Evolutionary conservation across 1,284 basidiomycete species (phyloP).

Genomic region (Phellinidium pouzarii): DNA sequence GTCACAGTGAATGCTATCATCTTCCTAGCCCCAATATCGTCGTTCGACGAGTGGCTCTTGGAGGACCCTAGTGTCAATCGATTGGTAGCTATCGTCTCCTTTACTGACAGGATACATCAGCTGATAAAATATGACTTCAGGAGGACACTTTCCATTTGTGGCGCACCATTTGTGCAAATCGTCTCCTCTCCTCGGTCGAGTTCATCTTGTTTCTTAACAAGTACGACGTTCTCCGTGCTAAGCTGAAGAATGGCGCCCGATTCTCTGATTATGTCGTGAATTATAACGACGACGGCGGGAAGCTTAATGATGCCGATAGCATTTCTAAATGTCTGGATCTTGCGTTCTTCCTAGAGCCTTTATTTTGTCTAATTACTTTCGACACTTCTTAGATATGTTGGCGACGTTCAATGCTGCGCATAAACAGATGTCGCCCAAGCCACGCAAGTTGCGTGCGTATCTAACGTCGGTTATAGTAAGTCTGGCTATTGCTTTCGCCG

Average conservation of each 20-base stretch:
- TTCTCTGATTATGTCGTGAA: slow-evolving; percentile 23
- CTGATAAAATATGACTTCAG: slow-evolving; percentile 5
- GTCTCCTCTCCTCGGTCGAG: slow-evolving; percentile 21
- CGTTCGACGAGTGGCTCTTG: slow-evolving; percentile 54
- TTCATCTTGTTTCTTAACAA: slow-evolving; percentile 25
- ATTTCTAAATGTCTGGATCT: slow-evolving; percentile 23
- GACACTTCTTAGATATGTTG: slow-evolving; percentile 16
- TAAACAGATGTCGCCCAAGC: slow-evolving; percentile 19
- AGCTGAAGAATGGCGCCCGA: slow-evolving; percentile 20
- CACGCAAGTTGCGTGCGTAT: slow-evolving; percentile 14
- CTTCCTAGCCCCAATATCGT: slow-evolving; percentile 59
- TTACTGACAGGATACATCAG: background rate
- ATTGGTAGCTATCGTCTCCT: slow-evolving; percentile 33
- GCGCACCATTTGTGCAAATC: slow-evolving; percentile 22
- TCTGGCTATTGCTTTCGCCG: background rate
- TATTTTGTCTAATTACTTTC: background rate
- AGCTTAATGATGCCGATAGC: slow-evolving; percentile 20
- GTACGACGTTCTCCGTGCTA: slow-evolving; percentile 21
- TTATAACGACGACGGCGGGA: slow-evolving; percentile 21
- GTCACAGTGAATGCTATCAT: slow-evolving; percentile 50
- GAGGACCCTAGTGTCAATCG: slow-evolving; percentile 55
- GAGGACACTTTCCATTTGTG: slow-evolving; percentile 25
- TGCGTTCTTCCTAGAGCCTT: background rate
- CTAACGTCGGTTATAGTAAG: slow-evolving; percentile 18
- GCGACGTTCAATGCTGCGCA: slow-evolving; percentile 22